A percentile compares a stretch with the other conserved stretches of the same genome.
These are phyloP conservation scores for Coemansia sp. DNA, from an alignment of 192 early-diverging fungal species.

Conservation along the genomic window DNA sequence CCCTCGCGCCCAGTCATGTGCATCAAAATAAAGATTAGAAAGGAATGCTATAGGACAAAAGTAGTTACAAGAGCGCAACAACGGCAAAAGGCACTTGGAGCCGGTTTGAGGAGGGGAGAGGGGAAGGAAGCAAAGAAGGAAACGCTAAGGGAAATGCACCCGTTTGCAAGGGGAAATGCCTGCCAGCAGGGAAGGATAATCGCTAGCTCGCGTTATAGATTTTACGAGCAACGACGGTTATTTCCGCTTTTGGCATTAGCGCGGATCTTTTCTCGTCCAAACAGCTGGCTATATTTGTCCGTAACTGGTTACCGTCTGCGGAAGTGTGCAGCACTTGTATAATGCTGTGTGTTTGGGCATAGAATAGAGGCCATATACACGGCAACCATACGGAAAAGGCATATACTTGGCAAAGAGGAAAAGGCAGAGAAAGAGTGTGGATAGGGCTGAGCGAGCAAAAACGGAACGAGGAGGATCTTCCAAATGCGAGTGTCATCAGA, in stretches of 20 bases:
- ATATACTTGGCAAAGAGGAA: neutral
- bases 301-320: neutral
- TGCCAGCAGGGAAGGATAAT: neutral
- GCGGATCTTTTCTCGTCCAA: neutral
- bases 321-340: neutral
- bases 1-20: neutral
- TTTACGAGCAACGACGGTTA: neutral
- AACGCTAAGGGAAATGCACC: neutral
- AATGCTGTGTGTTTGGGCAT: neutral
- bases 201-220: neutral
- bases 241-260: constrained; percentile 4
- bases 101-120: neutral
- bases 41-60: neutral
- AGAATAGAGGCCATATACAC: neutral
- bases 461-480: neutral
- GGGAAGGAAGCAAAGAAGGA: neutral
- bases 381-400: neutral
- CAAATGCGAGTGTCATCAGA: neutral
- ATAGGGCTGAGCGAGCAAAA: neutral
- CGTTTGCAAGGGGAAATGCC: neutral
- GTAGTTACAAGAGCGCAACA: neutral
- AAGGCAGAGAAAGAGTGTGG: neutral
- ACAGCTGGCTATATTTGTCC: neutral
- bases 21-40: neutral
- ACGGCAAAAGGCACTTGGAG: neutral